A percentile compares a stretch with the other conserved stretches of the same genome.
Evolutionary conservation across 305 asterid genomes (phyloP).

Genomic region (Caryopteris hybrid): DNA sequence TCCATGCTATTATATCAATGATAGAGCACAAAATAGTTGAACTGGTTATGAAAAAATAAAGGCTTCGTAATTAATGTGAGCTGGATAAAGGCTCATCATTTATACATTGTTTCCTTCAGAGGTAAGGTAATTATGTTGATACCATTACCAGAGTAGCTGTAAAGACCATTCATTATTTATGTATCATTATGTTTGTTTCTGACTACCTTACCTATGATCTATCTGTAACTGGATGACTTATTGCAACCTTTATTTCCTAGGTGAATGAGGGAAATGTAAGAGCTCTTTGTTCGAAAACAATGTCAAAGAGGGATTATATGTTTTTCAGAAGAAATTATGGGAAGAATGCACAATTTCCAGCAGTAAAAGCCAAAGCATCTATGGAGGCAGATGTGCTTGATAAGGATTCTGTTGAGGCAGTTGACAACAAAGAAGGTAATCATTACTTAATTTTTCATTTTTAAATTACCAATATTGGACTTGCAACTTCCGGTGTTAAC

Average conservation of each 20-base stretch:
- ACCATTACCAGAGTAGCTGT: not conserved
- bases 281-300: slow-evolving; percentile 23
- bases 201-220: not conserved
- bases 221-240: slow-evolving; percentile 8
- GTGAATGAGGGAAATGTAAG: slow-evolving; percentile 30
- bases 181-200: not conserved
- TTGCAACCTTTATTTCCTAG: slow-evolving; percentile 29
- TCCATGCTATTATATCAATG: not conserved
- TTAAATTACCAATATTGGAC: not conserved
- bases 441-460: slow-evolving; percentile 5
- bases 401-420: slow-evolving; percentile 45
- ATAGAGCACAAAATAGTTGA: not conserved
- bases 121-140: not conserved
- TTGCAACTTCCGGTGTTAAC: not conserved
- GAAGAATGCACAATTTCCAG: slow-evolving; percentile 16
- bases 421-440: slow-evolving; percentile 43
- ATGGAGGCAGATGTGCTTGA: slow-evolving; percentile 40
- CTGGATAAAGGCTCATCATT: not conserved
- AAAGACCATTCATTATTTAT: not conserved
- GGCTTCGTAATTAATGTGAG: not conserved
- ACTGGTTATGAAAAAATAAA: not conserved
- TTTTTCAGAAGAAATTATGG: slow-evolving; percentile 16
- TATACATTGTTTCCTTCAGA: not conserved
- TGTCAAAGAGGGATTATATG: slow-evolving; percentile 19
- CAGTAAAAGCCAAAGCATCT: slow-evolving; percentile 46